Base-by-base conservation (phyloP, 1,284 basidiomycete species). In the Sporisorium sorghi region DNA sequence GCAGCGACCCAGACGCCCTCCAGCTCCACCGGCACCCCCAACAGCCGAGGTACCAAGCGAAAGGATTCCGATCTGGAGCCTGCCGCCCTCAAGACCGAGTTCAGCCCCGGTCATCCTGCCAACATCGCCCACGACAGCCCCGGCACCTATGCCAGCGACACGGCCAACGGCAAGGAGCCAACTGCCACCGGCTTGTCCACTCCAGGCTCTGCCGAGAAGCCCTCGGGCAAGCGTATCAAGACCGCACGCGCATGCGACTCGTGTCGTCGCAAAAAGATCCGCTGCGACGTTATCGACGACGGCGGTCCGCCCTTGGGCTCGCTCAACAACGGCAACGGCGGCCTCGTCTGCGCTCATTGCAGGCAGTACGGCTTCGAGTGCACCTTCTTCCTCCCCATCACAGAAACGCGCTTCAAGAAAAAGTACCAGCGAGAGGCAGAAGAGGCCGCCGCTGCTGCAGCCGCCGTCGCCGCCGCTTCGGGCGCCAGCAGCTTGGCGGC, bases 381-480 rank as follows among this genome's bases (percentile, higher is more conserved):
- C 65, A 81, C 81, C 14, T 97, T 95, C 86, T 97, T 97, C 87
- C 89, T 98, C 21, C 96, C 96, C 52, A 98, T 99, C 80, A 94
- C 95, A 19, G 96, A 98, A 85, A 99, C 95, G 0, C 90, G 95
- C 14, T 98, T 97, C 88, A 97, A 97, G 87, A 96, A 96, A 87
- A 93, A 94, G 86, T 91, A 91, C n/a, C 79, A 82, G 58, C 47
- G 73, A 14, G 76, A 80, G 78, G 71, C 89, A 46, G 90, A 91
- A 73, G 91, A 91, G 76, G 91, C 92, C 71, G 86, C 87, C 0
- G 77, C 77, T 11, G 69, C 69, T 23, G 74, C 67, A 4, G 78
- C 74, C 21, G 74, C 59, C 39, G 57, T 64, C 10, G 78, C 74
- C 26, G 74, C 63, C 33, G 57, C 71, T 9, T 71, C 68, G 5